These are phyloP conservation scores for Plasmodium cynomolgi DNA, from an alignment of 169 alveolate genomes.

Conservation along the genomic window DNA sequence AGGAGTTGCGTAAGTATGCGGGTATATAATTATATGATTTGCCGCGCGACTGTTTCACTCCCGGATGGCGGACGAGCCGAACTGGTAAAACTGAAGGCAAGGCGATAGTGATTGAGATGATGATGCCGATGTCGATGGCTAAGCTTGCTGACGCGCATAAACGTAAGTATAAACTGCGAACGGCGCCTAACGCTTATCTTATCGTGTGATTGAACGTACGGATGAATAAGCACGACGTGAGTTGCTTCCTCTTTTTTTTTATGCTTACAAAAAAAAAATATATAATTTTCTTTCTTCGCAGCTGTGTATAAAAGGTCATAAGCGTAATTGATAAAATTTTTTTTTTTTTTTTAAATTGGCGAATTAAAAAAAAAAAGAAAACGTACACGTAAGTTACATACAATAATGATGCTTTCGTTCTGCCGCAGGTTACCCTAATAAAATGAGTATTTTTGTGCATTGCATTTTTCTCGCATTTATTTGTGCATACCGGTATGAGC, in stretches of 20 bases:
- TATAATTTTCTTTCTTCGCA: background rate
- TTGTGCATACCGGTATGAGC: background rate
- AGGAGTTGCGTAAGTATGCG: background rate
- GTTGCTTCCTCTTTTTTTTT: background rate
- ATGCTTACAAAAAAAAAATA: too few species aligned
- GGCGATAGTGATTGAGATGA: background rate
- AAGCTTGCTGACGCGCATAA: background rate
- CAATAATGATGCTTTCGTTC: background rate
- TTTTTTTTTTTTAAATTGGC: background rate
- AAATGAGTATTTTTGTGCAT: background rate
- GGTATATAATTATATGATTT: background rate
- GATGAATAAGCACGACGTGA: background rate
- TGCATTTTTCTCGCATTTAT: too few species aligned
- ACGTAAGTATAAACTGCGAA: background rate
- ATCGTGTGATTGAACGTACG: background rate
- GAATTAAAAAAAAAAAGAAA: background rate
- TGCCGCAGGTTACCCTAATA: background rate
- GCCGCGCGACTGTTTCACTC: background rate
- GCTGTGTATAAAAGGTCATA: background rate
- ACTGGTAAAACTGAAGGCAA: background rate
- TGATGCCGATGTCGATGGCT: background rate
- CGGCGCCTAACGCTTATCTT: background rate
- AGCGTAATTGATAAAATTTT: background rate
- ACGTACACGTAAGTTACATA: background rate
- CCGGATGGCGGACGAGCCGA: background rate